Base-by-base conservation (phyloP, 2,329 filamentous ascomycete genomes). In the Dactylellina haptotyla region DNA sequence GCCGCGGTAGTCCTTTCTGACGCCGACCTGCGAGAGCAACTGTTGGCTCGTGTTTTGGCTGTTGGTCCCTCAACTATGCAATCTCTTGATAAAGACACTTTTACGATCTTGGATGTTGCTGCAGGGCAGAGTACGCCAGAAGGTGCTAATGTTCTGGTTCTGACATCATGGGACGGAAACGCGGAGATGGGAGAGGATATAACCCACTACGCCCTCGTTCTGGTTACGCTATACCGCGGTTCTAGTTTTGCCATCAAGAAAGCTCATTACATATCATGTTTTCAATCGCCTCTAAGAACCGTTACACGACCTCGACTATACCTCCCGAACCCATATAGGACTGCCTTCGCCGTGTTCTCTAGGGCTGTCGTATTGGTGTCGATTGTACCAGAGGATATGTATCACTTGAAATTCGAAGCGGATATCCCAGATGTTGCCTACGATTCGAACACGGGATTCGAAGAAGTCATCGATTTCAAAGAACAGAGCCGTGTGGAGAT, bases 401-500 rank as follows among this genome's bases (percentile, higher is more conserved):
- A 73, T 56, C 37, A 46, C 25, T 16, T 66, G 10, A 25, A 28
- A 2, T 73, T 73, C 16, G 48, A n/a, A 6, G 53, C 62, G 4
- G 32, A 30, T 26, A 61, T 73, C 14, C 69, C 69, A 3, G 69
- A 73, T 18, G 69, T 73, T 25, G 39, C 69, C 4, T 66, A 57
- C 26, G 69, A 73, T 37, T 56, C 69, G 20, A 86, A 87, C 0
- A 82, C 88, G 16, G 86, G 88, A 0, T 97, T 93, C 77, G 93
- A 98, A 80, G 95, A 99, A 80, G 88, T 91, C 1, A 85, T 99
- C 34, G 90, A 93, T 77, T 89, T 99, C 67, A 87, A 89, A 25
- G 84, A 86, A 74, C 87, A 89, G 62, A 83, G 86, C 26, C 83
- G 87, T 14, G 83, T 89, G 25, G 88, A 90, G 77, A 86, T 90